Evolutionary conservation across 1,139 yeast genomes (phyloP), one percentile per base, ranked within the genome.

Genomic region (Blastobotrys arbuscula): DNA sequence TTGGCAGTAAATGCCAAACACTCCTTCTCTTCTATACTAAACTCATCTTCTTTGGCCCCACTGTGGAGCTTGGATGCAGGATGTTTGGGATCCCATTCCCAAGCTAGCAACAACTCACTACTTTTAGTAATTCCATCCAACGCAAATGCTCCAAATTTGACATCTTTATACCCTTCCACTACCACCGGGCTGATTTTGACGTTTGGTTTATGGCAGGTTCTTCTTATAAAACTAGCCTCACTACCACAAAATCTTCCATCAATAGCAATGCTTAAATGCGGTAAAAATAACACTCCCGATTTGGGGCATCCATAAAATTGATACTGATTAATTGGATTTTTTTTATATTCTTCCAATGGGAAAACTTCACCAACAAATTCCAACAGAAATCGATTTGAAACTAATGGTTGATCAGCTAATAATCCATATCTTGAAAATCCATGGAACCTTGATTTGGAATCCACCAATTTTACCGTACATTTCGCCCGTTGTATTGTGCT

Each of bases 41-140:
- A 53, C 13, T 43, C 42, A 28, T 69, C 67, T 40, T 67, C 59
- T 53, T 66, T 60, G 0, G 67, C 64, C 3, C 70, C 69, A 28
- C 69, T 66, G 39, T 76, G 72, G 51, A 85, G 66, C 55, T 74
- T 74, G 50, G 71, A 69, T 35, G 87, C 84, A 2, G 97, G 96
- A 62, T 89, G 96, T 12, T 68, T 58, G 4, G 67, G 62, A 62
- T 89, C 96, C 96, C 96, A 90, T 54, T 84, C 87, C 97, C 97
- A 90, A 1, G 79, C 79, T 21, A 87, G 68, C 1, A 94, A 76
- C 34, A 90, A 68, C 63, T 90, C 97, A 37, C 78, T 75, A 37
- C 81, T 88, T 13, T 71, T 59, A 47, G 71, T 71, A 20, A 90
- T 78, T 2, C 77, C 77, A 47, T 73, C 76, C 1, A 76, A 64